These are phyloP conservation scores for Penicillium glabrum DNA, from an alignment of 2,329 filamentous ascomycete species.

Conservation along the genomic window DNA sequence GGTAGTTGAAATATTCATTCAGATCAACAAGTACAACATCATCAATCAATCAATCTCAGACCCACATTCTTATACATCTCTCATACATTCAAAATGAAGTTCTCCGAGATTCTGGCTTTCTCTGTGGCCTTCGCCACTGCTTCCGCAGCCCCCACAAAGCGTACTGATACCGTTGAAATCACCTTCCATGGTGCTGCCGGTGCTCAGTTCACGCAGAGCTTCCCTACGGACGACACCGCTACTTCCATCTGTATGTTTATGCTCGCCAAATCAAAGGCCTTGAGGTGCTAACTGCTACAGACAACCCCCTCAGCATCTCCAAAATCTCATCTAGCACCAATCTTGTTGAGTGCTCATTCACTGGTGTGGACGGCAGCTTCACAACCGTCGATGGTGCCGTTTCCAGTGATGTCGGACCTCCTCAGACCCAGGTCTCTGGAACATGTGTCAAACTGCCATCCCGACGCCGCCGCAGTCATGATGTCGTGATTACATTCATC, in stretches of 20 bases:
- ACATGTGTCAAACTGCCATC: neutral
- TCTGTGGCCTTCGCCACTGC: conserved; percentile 8
- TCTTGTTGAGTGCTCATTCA: conserved; percentile 24
- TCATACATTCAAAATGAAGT: conserved; percentile 9
- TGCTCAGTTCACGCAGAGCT: conserved; percentile 2
- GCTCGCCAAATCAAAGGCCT: neutral
- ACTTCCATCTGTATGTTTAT: neutral
- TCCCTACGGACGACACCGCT: conserved; percentile 1
- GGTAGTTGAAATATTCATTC: neutral
- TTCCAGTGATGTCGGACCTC: conserved; percentile 28
- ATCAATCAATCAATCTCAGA: neutral
- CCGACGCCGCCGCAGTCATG: neutral
- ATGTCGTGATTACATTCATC: neutral
- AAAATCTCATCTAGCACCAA: conserved; percentile 19
- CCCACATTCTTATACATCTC: neutral
- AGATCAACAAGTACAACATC: neutral
- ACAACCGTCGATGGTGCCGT: conserved; percentile 21
- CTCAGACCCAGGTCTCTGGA: conserved; percentile 25
- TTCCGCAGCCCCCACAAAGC: conserved; percentile 3
- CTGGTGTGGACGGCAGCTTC: conserved; percentile 22
- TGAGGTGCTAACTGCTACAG: conserved; percentile 1
- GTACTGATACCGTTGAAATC: conserved; percentile 5
- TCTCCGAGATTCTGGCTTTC: conserved; percentile 7
- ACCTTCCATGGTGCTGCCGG: conserved; percentile 14
- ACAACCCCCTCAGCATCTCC: conserved; percentile 22